Evolutionary conservation across 495 filamentous ascomycete genomes (phyloP).

Genomic region (Parachaetomium inaequale): DNA sequence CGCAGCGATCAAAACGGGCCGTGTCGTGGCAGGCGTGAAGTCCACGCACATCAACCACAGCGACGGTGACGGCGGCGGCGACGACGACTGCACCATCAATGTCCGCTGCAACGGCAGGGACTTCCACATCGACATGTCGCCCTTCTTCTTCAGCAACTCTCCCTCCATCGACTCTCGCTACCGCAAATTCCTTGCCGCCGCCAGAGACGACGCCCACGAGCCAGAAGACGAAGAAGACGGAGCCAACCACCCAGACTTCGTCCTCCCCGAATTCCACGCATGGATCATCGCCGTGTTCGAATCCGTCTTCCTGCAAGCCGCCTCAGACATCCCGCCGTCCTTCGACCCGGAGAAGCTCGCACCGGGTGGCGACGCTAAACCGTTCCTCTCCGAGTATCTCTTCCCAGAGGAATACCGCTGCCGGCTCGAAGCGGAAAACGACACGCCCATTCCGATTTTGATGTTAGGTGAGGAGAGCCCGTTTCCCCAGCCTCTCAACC

Average conservation of each 20-base stretch:
- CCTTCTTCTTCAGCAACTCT: slow-evolving; percentile 18
- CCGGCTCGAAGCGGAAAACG: slow-evolving; percentile 18
- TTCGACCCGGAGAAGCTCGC: slow-evolving; percentile 21
- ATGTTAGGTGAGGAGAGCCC: slow-evolving; percentile 9
- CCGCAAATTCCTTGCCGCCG: slow-evolving; percentile 17
- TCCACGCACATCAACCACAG: no score
- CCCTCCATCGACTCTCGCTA: slow-evolving; percentile 15
- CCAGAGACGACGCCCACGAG: slow-evolving; percentile 3
- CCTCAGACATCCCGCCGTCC: slow-evolving; percentile 17
- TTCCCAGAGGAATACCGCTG: slow-evolving; percentile 18
- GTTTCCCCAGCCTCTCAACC: not conserved
- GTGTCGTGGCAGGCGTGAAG: slow-evolving; percentile 8
- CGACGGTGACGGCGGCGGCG: not conserved
- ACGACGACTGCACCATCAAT: slow-evolving; percentile 14
- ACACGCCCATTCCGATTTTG: slow-evolving; percentile 15
- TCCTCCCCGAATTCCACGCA: slow-evolving; percentile 1
- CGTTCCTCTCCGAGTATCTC: slow-evolving; percentile 22
- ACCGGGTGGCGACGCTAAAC: slow-evolving; percentile 19
- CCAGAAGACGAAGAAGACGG: not conserved
- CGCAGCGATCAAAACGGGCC: slow-evolving; percentile 1
- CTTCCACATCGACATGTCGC: slow-evolving; percentile 20
- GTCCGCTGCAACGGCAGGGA: slow-evolving; percentile 22
- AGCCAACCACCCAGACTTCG: not conserved
- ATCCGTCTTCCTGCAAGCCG: slow-evolving; percentile 18
- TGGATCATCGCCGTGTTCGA: slow-evolving; percentile 17